These are phyloP conservation scores for Creolimax fragrantissima DNA, from an alignment of 78 protist genomes.

Conservation along the genomic window DNA sequence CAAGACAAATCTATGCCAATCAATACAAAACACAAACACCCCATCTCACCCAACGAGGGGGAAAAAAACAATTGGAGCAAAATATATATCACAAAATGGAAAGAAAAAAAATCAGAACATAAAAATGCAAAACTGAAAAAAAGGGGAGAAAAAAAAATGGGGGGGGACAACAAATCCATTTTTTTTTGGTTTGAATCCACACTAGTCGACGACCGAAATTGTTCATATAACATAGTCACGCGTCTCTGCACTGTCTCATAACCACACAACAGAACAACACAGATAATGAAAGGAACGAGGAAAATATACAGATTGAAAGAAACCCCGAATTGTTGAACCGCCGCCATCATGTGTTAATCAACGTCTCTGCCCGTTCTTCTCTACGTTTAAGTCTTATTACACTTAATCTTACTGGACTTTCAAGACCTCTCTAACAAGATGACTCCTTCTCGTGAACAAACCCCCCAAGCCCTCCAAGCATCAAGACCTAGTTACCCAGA, in stretches of 20 bases:
- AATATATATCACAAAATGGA: background rate
- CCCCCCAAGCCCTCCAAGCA: background rate
- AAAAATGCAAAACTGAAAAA: background rate
- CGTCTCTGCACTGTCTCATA: background rate
- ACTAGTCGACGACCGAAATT: background rate
- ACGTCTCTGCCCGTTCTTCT: background rate
- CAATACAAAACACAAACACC: no score
- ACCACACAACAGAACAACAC: background rate
- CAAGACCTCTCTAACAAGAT: background rate
- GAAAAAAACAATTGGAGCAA: background rate
- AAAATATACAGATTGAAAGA: background rate
- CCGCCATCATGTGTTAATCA: background rate
- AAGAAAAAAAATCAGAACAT: background rate
- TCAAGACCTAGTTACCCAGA: background rate
- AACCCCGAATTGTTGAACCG: background rate
- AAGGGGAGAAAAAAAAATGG: background rate
- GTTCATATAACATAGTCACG: background rate
- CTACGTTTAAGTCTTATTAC: background rate
- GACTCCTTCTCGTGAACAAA: no score
- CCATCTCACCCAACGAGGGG: background rate
- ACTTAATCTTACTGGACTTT: background rate
- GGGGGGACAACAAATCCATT: no score
- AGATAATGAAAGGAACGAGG: background rate
- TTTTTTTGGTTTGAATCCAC: no score
- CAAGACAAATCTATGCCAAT: no score